Percentiles rank a stretch among this genome's conserved stretches.
Evolutionary conservation across 2,329 filamentous ascomycete species (phyloP).

Genomic region (Alternaria triticina): DNA sequence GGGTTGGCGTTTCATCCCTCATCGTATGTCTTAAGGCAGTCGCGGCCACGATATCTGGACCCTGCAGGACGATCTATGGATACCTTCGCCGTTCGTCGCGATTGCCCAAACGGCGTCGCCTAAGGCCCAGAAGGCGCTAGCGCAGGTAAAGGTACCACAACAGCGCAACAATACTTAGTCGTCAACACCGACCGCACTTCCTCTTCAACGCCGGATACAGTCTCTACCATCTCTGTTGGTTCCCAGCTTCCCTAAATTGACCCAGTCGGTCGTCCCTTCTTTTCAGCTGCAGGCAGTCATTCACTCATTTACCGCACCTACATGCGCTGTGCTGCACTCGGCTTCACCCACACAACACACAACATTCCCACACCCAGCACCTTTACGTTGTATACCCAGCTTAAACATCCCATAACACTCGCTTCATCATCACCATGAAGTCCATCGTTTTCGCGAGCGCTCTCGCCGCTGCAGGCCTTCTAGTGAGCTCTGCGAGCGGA

Average conservation of each 20-base stretch:
- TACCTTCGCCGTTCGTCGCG: conserved; percentile 9
- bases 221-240: conserved; percentile 25
- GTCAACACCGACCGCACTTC: conserved; percentile 18
- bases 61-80: conserved; percentile 9
- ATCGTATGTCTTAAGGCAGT: conserved; percentile 19
- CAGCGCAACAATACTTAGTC: conserved; percentile 17
- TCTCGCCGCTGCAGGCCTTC: conserved; percentile 34
- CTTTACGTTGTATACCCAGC: conserved; percentile 25
- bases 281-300: conserved; percentile 32
- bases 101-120: conserved; percentile 17
- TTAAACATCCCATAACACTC: conserved; percentile 39
- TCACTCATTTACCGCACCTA: conserved; percentile 26
- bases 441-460: conserved; percentile 46
- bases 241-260: conserved; percentile 22
- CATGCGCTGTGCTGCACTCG: conserved; percentile 7
- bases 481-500: conserved; percentile 53
- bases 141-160: conserved; percentile 16
- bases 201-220: conserved; percentile 18
- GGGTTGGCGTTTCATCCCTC: conserved; percentile 25
- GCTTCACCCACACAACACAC: conserved; percentile 1
- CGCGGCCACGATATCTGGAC: conserved; percentile 3
- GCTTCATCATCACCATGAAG: conserved; percentile 54
- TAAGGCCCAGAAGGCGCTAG: conserved; percentile 20
- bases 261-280: conserved; percentile 25
- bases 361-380: conserved; percentile 16